Conservation (phyloP, 352 stramenopile species). For the Phytophthora kernoviae region DNA sequence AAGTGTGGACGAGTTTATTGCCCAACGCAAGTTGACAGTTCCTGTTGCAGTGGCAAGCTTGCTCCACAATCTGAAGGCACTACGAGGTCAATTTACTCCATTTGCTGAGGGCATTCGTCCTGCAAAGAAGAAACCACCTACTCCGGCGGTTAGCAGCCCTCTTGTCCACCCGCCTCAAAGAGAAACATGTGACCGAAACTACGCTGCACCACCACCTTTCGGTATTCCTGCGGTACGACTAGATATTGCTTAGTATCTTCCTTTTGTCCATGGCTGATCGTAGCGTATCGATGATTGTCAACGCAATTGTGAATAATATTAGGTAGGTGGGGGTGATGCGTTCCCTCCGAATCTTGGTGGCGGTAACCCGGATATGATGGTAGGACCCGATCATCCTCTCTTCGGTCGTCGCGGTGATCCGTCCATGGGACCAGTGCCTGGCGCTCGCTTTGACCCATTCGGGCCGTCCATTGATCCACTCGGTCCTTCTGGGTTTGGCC, state of each 20-base stretch:
- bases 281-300: too few relatives aligned
- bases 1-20: conserved; percentile 49
- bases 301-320: too few relatives aligned
- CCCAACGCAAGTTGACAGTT: conserved; percentile 17
- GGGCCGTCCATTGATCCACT: conserved; percentile 64
- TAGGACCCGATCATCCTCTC: conserved; percentile 75
- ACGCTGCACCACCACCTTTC: conserved; percentile 27
- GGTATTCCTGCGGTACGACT: conserved; percentile 41
- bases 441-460: conserved; percentile 85
- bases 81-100: conserved; percentile 56
- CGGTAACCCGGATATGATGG: conserved; percentile 70
- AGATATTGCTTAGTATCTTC: too few relatives aligned
- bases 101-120: conserved; percentile 66
- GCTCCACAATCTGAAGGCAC: conserved; percentile 49
- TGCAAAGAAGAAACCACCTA: conserved; percentile 37
- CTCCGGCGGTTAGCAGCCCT: conserved; percentile 8
- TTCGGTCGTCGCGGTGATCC: conserved; percentile 71
- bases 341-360: conserved; percentile 65
- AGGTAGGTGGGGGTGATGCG: conserved; percentile 70
- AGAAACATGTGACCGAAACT: conserved; percentile 12
- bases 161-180: conserved; percentile 16
- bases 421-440: conserved; percentile 62
- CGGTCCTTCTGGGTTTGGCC: conserved; percentile 47
- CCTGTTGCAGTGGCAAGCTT: conserved; percentile 42
- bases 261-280: too few relatives aligned